Conservation (phyloP, 169 alveolate species). For the Plasmodium adleri region DNA sequence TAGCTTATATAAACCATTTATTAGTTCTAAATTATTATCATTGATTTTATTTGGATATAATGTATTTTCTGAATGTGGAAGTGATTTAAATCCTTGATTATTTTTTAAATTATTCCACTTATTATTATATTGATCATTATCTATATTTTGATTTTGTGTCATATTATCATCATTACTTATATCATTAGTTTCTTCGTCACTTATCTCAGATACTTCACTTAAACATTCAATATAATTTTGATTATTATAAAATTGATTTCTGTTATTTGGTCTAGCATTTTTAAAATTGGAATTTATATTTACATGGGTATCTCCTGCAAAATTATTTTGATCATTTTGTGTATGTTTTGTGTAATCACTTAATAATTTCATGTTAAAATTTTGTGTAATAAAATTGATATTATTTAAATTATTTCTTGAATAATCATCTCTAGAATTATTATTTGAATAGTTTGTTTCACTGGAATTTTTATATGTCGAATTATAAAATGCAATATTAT, state of each 20-base stretch:
- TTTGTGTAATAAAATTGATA: constrained; percentile 8
- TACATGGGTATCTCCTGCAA: not conserved
- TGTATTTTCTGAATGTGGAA: not conserved
- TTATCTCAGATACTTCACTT: constrained; percentile 76
- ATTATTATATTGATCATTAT: not conserved
- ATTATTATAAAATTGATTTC: not conserved
- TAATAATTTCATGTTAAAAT: constrained; percentile 14
- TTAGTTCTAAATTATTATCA: not conserved
- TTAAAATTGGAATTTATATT: not conserved
- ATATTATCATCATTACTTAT: not conserved
- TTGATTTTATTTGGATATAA: not conserved
- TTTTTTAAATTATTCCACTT: not conserved
- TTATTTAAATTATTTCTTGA: not conserved
- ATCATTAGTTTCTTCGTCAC: constrained; percentile 45
- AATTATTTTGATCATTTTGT: not conserved
- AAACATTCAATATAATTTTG: constrained; percentile 47
- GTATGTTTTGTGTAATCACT: constrained; percentile 10
- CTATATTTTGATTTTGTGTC: not conserved
- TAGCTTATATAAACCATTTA: not conserved
- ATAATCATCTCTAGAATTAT: not conserved
- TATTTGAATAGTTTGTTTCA: too few species aligned
- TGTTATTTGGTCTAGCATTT: not conserved
- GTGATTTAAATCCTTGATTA: not conserved
- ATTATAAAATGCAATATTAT: not conserved
- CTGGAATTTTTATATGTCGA: not conserved